Base-by-base conservation (phyloP, 345 rosid genomes). In the Gossypium bickii region DNA sequence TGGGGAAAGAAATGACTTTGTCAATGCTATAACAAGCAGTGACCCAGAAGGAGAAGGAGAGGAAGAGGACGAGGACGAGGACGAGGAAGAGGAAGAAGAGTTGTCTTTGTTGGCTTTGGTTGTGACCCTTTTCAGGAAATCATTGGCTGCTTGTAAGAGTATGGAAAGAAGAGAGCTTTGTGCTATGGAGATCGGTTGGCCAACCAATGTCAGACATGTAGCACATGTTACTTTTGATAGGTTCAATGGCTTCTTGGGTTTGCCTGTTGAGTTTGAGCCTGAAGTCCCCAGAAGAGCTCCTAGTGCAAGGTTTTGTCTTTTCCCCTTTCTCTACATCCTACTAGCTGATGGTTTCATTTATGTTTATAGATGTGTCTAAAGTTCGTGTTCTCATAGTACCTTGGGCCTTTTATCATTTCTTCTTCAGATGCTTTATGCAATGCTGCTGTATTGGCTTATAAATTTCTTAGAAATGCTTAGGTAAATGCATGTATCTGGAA, bases 141-240 rank as follows among this genome's bases (percentile, higher is more conserved):
- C 97, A 63, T 67, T 87, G 75, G 80, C 86, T 71, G 82, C 88
- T 66, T 92, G 97, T 71, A 89, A 85, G 79, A 86, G 81, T 62
- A 69, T 17, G 2, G 87, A 83, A 25, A 78, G 84, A 74, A 82
- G 85, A 49, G 85, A 87, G 80, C 87, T 87, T 76, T 88, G 91
- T 72, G 76, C 74, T 13, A 91, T 94, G 97, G 97, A 94, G 78
- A 94, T 94, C 72, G 87, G 97, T 9, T 83, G 88, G 87, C 98
- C 98, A 0, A 90, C 91, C 52, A 76, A 94, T 74, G 92, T 92
- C 18, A 85, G 94, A 8, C 98, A 94, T 70, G 94, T 94, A 49
- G 92, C 97, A 0, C 98, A 92, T 70, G 98, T 94, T 17, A 94
- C 98, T 61, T 94, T 94, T 72, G 98, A 94, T 80, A 89, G 97